Base-by-base conservation (phyloP, 148 eudicot genomes). In the Cornus controversa region DNA sequence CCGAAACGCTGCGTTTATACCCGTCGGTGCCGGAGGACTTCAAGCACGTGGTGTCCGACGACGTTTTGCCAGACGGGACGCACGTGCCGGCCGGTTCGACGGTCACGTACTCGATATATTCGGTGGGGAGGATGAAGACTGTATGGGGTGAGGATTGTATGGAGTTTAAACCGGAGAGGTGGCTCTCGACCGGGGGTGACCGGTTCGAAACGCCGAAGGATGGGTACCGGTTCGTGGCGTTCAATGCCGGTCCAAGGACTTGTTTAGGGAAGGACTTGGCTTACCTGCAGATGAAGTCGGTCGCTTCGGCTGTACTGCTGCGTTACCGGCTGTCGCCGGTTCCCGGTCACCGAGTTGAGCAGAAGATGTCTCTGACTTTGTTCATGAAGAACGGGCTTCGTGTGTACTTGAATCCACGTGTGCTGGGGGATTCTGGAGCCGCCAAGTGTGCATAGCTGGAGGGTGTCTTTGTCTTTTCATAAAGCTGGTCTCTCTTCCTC, bases 191-290 rank as follows among this genome's bases (percentile, higher is more conserved):
- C 63, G 53, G 54, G 0, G 69, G 74, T 3, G 86, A 85, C 82
- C 81, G 87, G 81, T 92, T 94, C 65, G 97, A 91, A 74, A 79
- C 85, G 45, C 94, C 92, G 0, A 87, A 89, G 45, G 98, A 94
- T 54, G 93, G 87, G 71, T 94, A 90, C 68, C 89, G 81, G 81
- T 94, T 94, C 68, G 91, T 92, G 76, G 98, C 98, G 2, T 94
- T 94, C 66, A 92, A 94, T 80, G 98, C 87, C 5, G 98, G 98
- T 10, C 97, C 98, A n/a, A 90, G 98, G 82, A 94, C 92, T 72
- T 94, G 98, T 58, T 68, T 94, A 40, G 98, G 97, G 62, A 94
- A 94, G 78, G 97, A 94, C 73, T 82, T 94, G 88, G 94, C 98
- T 76, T 94, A 92, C 77, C 57, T 94, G 66, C 97, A 94, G 28